phyloP scores from a whole-genome alignment of 345 rosid species.

The Rubroshorea leprosula region DNA sequence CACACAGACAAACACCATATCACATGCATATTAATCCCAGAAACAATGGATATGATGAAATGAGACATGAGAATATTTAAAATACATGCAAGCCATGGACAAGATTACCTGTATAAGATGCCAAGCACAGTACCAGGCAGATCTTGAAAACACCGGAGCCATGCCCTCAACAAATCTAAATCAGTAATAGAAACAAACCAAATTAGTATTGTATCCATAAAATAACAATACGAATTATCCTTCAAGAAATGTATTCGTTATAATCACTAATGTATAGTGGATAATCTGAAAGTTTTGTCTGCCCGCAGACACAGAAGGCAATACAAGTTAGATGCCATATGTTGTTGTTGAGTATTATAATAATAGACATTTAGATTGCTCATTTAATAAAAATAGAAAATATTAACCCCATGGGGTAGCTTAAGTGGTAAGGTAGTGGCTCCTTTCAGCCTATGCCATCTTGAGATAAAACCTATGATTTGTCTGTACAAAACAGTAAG shows the following conservation, averaged over 20 bases:
- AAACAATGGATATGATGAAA: not conserved
- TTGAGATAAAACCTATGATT: too few relatives aligned
- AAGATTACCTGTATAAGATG: conserved; percentile 87
- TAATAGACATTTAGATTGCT: not conserved
- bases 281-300: too few relatives aligned
- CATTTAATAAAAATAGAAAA: too few relatives aligned
- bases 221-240: not conserved
- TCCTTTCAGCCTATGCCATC: too few relatives aligned
- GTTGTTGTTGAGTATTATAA: too few relatives aligned
- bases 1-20: not conserved
- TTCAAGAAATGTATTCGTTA: conserved; percentile 1
- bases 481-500: too few relatives aligned
- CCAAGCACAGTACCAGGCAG: conserved; percentile 99
- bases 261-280: too few relatives aligned
- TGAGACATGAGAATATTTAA: not conserved
- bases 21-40: not conserved
- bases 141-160: conserved; percentile 98
- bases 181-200: conserved; percentile 3
- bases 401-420: too few relatives aligned
- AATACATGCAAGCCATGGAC: not conserved
- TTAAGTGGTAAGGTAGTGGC: too few relatives aligned
- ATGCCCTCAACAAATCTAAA: conserved; percentile 98
- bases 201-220: not conserved
- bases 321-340: not conserved
- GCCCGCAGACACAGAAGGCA: not conserved